These are phyloP conservation scores for Westerdykella ornata DNA, from an alignment of 2,329 filamentous ascomycete genomes.

Conservation along the genomic window DNA sequence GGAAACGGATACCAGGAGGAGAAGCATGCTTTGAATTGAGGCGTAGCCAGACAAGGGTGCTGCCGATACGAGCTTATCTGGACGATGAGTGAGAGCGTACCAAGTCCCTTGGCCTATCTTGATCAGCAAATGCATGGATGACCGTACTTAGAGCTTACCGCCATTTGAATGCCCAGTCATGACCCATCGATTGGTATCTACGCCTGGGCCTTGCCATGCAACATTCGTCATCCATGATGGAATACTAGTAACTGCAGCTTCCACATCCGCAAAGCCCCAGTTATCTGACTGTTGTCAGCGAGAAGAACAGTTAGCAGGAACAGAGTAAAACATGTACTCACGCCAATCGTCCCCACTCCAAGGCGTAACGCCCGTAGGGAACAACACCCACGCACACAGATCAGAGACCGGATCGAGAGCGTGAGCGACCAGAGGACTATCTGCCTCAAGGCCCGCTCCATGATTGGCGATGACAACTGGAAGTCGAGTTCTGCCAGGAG, in stretches of 20 bases:
- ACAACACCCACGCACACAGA: constrained; percentile 50
- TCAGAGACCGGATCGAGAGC: constrained; percentile 47
- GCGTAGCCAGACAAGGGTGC: constrained; percentile 54
- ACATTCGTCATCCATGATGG: constrained; percentile 45
- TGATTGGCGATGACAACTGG: constrained; percentile 50
- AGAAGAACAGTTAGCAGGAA: constrained; percentile 3
- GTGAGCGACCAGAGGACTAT: constrained; percentile 42
- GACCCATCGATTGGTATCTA: constrained; percentile 46
- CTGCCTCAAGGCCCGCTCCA: constrained; percentile 52
- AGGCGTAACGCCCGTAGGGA: constrained; percentile 51
- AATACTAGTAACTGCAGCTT: constrained; percentile 48
- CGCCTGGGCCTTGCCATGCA: constrained; percentile 45
- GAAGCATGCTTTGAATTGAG: constrained; percentile 47
- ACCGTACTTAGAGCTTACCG: constrained; percentile 25
- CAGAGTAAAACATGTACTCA: constrained; percentile 18
- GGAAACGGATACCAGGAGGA: background rate
- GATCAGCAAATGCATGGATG: constrained; percentile 4
- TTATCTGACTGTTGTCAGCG: constrained; percentile 32
- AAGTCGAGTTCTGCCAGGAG: constrained; percentile 19
- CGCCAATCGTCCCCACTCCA: constrained; percentile 59
- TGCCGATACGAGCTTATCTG: constrained; percentile 51
- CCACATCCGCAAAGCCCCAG: constrained; percentile 52
- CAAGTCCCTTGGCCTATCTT: constrained; percentile 49
- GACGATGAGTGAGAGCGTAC: constrained; percentile 51
- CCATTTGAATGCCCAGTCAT: constrained; percentile 55